phyloP scores from a whole-genome alignment of 2,329 filamentous ascomycete genomes.

The Amesomyces nigricolor region DNA sequence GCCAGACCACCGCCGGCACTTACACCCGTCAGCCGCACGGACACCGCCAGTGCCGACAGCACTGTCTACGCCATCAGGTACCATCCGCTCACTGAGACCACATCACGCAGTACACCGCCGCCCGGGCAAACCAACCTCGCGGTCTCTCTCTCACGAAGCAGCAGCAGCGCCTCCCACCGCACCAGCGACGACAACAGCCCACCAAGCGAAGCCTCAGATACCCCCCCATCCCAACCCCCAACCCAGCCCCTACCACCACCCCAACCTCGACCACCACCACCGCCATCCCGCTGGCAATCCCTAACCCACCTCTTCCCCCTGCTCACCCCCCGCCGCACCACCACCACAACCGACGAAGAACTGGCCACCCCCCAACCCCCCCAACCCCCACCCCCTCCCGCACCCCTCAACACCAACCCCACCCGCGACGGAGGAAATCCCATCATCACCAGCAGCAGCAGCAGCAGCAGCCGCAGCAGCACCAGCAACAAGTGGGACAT shows the following conservation, averaged over 20 bases:
- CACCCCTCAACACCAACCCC: no score
- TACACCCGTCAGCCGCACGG: conserved; percentile 55
- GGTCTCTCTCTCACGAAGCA: conserved; percentile 31
- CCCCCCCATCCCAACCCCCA: conserved; percentile 2
- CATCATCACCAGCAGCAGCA: no score
- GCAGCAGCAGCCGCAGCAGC: background rate
- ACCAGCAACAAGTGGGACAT: conserved; percentile 47
- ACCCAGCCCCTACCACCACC: conserved; percentile 7
- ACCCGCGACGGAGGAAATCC: no score
- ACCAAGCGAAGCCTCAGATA: conserved; percentile 10
- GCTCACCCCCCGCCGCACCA: conserved; percentile 20
- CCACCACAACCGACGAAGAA: conserved; percentile 10
- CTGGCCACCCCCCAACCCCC: background rate
- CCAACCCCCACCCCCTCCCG: no score
- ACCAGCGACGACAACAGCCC: conserved; percentile 15
- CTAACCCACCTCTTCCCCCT: conserved; percentile 32
- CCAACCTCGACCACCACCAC: conserved; percentile 5
- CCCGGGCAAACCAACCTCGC: conserved; percentile 18
- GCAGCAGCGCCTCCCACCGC: conserved; percentile 29
- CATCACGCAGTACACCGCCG: conserved; percentile 42
- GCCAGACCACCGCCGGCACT: conserved; percentile 48
- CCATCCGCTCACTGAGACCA: conserved; percentile 50
- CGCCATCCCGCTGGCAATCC: conserved; percentile 28
- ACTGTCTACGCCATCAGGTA: conserved; percentile 59
- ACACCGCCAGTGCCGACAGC: conserved; percentile 58